Conservation (phyloP, 2,329 filamentous ascomycete species). For the Fusarium tricinctum region DNA sequence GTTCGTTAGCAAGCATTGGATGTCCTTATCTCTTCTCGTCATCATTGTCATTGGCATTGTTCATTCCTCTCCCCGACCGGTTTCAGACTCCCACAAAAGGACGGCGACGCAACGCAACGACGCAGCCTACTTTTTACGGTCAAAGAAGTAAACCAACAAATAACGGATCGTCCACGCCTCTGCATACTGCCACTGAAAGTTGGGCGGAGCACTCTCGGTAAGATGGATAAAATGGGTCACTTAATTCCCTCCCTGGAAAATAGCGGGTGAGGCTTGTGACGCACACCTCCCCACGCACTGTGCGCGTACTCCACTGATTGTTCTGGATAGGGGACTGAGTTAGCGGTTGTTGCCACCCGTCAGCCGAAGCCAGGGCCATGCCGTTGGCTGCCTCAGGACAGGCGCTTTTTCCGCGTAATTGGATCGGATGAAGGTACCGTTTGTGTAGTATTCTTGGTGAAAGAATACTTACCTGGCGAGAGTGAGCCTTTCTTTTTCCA, state of each 20-base stretch:
- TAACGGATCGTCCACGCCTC: slow-evolving; percentile 25
- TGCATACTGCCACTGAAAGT: slow-evolving; percentile 41
- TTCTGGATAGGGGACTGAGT: slow-evolving; percentile 44
- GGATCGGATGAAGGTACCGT: slow-evolving; percentile 33
- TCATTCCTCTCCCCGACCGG: slow-evolving; percentile 8
- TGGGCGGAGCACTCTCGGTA: slow-evolving; percentile 47
- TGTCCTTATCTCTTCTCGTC: slow-evolving; percentile 45
- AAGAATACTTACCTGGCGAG: slow-evolving; percentile 41
- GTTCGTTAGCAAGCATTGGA: slow-evolving; percentile 14
- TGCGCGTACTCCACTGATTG: slow-evolving; percentile 39
- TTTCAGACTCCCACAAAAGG: slow-evolving; percentile 39
- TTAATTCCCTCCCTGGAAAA: slow-evolving; percentile 37
- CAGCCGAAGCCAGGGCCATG: slow-evolving; percentile 37
- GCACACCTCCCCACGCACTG: slow-evolving; percentile 38
- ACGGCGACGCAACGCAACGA: slow-evolving; percentile 21
- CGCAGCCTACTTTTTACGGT: slow-evolving; percentile 14
- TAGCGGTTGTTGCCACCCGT: slow-evolving; percentile 47
- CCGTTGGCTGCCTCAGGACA: slow-evolving; percentile 50
- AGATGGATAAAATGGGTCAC: slow-evolving; percentile 47
- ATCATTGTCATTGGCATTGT: slow-evolving; percentile 38
- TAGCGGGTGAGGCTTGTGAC: slow-evolving; percentile 31
- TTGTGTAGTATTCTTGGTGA: slow-evolving; percentile 20
- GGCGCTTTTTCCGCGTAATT: slow-evolving; percentile 33
- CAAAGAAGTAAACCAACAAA: slow-evolving; percentile 14
- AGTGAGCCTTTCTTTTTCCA: slow-evolving; percentile 24